phyloP scores from a whole-genome alignment of 306 rosid genomes.

The Hylodesmum podocarpum region DNA sequence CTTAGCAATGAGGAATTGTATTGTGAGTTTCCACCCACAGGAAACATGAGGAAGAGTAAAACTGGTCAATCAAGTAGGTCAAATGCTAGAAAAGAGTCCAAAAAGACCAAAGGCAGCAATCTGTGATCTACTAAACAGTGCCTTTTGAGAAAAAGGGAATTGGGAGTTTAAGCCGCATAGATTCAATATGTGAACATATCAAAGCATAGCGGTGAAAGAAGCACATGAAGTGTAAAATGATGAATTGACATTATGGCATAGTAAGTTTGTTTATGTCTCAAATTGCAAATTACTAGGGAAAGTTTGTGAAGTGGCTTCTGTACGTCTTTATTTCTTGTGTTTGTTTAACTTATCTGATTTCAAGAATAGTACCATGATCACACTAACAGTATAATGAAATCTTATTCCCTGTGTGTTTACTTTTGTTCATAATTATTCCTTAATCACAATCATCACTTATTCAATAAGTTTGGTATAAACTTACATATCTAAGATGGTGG shows the following conservation, averaged over 20 bases:
- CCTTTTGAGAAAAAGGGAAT: conserved; percentile 53
- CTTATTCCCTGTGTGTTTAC: conserved; percentile 34
- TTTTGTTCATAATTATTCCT: conserved; percentile 29
- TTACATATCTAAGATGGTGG: background rate
- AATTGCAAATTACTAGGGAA: conserved; percentile 29
- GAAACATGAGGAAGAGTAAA: conserved; percentile 41
- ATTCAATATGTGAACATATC: conserved; percentile 53
- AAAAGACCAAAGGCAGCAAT: conserved; percentile 39
- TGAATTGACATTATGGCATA: conserved; percentile 28
- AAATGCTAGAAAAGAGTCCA: conserved; percentile 41
- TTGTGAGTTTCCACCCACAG: conserved; percentile 44
- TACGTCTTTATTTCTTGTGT: conserved; percentile 23
- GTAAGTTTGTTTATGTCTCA: conserved; percentile 43
- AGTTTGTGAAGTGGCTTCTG: conserved; percentile 45
- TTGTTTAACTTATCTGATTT: conserved; percentile 44
- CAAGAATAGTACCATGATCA: conserved; percentile 31
- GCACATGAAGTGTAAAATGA: conserved; percentile 39
- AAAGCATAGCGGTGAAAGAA: conserved; percentile 69
- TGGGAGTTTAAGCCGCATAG: conserved; percentile 48
- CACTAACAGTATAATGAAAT: conserved; percentile 40
- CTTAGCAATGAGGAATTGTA: conserved; percentile 27
- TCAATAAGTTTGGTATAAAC: conserved; percentile 14
- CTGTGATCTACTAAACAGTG: conserved; percentile 25
- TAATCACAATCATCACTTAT: too few relatives aligned
- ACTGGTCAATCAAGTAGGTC: conserved; percentile 46